Base-by-base conservation (phyloP, 2,329 filamentous ascomycete species). In the Chalara sp. region DNA sequence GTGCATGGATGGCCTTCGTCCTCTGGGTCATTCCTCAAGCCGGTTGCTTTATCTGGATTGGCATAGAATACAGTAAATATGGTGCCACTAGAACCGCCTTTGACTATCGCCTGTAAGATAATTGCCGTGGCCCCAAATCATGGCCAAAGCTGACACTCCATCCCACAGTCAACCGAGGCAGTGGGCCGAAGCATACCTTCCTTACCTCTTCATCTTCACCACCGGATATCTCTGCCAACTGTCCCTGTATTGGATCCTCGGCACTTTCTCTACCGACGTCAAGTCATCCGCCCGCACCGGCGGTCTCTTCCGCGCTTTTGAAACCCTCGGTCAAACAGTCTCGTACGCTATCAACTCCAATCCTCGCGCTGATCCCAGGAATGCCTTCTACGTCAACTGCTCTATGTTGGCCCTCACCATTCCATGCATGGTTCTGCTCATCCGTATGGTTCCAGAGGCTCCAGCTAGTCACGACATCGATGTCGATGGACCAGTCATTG, bases 281-380 rank as follows among this genome's bases (percentile, higher is more conserved):
- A 62, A 65, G 39, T 57, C 60, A 5, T 64, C 60, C 5, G 73
- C 75, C 0, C 65, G 76, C 0, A 70, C 68, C 1, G 73, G 76
- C 3, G 72, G 73, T 1, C 60, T 76, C 1, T 64, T 78, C 6
- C 66, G 74, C 2, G 74, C 72, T 0, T 76, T 76, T 44, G 74
- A 77, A 58, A 74, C 72, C 0, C 53, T 56, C 2, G 64, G 63
- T n/a, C 64, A 66, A 47, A 61, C 64, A 2, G 58, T 63, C 4
- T 64, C 63, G 1, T 66, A 66, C 28, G 58, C 58, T 0, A 59
- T 66, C 45, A 65, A 66, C 50, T 64, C 64, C 0, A 56, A 56
- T 44, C 30, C 42, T 6, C 32, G 41, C 2, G 52, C 39, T 29
- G 54, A 56, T 43, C 43, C 54, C 6, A 45, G 54, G 35, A 39